Evolutionary conservation across 768 basidiomycete species (phyloP).

Genomic region (Psilocybe cyanescens): DNA sequence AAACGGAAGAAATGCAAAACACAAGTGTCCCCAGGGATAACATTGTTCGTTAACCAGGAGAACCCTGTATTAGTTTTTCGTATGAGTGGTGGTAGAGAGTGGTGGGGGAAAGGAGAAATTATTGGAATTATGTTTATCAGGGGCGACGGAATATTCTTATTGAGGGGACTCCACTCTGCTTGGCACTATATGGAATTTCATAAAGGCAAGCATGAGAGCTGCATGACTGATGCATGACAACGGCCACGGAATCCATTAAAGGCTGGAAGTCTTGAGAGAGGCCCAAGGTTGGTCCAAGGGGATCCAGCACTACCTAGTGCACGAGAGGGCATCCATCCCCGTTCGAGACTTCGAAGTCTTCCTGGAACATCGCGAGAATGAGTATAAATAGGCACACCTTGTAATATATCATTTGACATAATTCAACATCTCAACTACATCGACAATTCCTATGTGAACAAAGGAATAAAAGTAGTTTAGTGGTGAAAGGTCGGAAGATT

Average conservation of each 20-base stretch:
- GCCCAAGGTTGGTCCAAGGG: background rate
- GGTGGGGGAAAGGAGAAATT: background rate
- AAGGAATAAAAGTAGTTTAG: too few relatives aligned
- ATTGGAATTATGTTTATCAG: background rate
- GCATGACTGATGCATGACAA: background rate
- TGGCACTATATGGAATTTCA: background rate
- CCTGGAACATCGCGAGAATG: background rate
- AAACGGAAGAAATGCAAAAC: background rate
- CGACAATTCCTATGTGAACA: too few relatives aligned
- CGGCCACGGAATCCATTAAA: background rate
- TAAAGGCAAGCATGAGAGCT: background rate
- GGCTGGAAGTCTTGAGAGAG: background rate
- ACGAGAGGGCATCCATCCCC: background rate
- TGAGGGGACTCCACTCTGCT: background rate
- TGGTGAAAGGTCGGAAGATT: too few relatives aligned
- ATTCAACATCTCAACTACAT: too few relatives aligned
- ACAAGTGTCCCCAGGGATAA: conserved; percentile 19
- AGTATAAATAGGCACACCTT: background rate
- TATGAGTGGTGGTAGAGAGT: conserved; percentile 4
- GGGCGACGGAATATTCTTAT: background rate
- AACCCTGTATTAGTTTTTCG: background rate
- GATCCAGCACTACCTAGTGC: conserved; percentile 4
- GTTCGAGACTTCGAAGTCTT: background rate
- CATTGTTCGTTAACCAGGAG: conserved; percentile 29
- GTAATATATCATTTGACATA: background rate